A percentile compares a stretch with the other conserved stretches of the same genome.
Conservation (phyloP, 1,139 yeast species). For the Yamadazyma jaroonii region DNA sequence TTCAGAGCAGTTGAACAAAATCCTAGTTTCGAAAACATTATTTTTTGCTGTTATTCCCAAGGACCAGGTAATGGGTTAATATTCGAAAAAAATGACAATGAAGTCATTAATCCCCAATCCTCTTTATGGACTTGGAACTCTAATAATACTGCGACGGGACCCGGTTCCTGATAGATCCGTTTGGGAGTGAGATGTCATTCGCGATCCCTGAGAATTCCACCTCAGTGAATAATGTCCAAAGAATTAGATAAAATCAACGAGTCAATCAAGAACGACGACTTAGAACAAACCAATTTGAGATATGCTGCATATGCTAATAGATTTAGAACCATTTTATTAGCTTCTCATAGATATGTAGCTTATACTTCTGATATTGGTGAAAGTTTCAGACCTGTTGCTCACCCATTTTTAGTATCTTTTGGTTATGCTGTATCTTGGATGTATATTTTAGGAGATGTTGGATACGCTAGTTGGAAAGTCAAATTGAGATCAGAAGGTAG, state of each 20-base stretch:
- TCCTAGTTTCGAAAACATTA: no score
- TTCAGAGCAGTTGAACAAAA: no score
- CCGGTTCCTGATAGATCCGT: no score
- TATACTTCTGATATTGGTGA: slow-evolving; percentile 88
- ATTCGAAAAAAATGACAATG: no score
- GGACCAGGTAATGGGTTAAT: no score
- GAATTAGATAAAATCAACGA: slow-evolving; percentile 7
- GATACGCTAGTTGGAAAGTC: slow-evolving; percentile 74
- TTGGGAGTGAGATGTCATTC: no score
- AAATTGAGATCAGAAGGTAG: slow-evolving; percentile 66
- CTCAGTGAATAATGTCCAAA: slow-evolving; percentile 1
- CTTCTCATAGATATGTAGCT: slow-evolving; percentile 84
- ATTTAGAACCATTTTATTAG: slow-evolving; percentile 62
- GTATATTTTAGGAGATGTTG: slow-evolving; percentile 76
- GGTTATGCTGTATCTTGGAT: slow-evolving; percentile 81
- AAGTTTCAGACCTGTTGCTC: slow-evolving; percentile 84
- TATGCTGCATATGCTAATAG: slow-evolving; percentile 83
- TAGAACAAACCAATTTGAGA: slow-evolving; percentile 41
- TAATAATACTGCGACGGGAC: no score
- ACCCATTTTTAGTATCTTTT: slow-evolving; percentile 57
- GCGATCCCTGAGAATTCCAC: no score
- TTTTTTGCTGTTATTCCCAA: no score
- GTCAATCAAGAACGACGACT: slow-evolving; percentile 12
- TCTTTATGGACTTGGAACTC: no score
- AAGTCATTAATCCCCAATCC: no score